These are phyloP conservation scores for Chamaenerion angustifolium DNA, from an alignment of 345 rosid species.

Conservation along the genomic window DNA sequence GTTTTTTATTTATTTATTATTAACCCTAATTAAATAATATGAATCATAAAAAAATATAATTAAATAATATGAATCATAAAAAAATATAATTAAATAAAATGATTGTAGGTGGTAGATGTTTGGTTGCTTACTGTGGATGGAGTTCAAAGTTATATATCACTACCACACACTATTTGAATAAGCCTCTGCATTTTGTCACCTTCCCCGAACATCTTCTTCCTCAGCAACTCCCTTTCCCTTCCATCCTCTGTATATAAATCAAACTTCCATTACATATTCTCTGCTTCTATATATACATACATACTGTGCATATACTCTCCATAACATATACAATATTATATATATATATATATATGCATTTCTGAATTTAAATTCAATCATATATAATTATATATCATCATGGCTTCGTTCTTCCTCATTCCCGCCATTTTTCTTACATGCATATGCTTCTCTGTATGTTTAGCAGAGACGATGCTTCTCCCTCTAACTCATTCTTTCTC, in stretches of 20 bases:
- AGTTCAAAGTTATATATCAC: background rate
- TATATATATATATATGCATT: background rate
- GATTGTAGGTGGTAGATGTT: background rate
- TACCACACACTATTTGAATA: background rate
- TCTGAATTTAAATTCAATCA: background rate
- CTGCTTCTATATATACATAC: background rate
- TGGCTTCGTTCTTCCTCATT: slow-evolving; percentile 7
- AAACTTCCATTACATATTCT: background rate
- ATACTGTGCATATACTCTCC: background rate
- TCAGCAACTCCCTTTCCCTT: background rate
- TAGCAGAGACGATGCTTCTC: slow-evolving; percentile 17
- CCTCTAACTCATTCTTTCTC: slow-evolving; percentile 66
- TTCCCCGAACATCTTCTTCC: too few species aligned
- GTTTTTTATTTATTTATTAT: too few species aligned
- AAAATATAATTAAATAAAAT: too few species aligned
- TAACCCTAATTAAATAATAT: too few species aligned
- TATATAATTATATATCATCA: too few species aligned
- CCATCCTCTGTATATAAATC: background rate
- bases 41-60: too few species aligned
- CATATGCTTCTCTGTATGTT: background rate
- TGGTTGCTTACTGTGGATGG: background rate
- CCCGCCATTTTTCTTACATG: background rate
- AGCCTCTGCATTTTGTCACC: slow-evolving; percentile 1
- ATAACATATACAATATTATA: background rate
- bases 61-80: too few species aligned